These are phyloP conservation scores for Rosa multiflora DNA, from an alignment of 306 rosid species.

Conservation along the genomic window DNA sequence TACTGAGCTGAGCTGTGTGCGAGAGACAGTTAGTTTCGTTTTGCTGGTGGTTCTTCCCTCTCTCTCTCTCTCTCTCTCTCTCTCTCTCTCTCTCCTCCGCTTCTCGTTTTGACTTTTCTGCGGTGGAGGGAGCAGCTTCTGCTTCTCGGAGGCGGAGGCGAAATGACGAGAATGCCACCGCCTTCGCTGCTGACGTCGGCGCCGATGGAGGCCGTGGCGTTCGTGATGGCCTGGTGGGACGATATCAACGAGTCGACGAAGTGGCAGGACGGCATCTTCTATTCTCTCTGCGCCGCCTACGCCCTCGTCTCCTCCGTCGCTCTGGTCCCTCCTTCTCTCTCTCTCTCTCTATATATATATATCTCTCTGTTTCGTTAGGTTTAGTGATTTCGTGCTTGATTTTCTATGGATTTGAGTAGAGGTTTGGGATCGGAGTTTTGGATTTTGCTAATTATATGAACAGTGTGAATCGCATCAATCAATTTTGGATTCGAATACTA, in stretches of 20 bases:
- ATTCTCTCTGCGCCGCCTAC: slow-evolving; percentile 68
- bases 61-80: too few relatives aligned
- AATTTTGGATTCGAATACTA: not conserved
- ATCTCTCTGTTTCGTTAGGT: not conserved
- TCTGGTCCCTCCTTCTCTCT: slow-evolving; percentile 36
- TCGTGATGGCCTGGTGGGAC: slow-evolving; percentile 57
- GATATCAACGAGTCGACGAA: slow-evolving; percentile 44
- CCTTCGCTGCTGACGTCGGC: slow-evolving; percentile 30
- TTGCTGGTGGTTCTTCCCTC: not conserved
- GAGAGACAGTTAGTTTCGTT: not conserved
- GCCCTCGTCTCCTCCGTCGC: slow-evolving; percentile 80
- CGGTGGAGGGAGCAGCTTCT: not conserved
- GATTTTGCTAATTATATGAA: not conserved
- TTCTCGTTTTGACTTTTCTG: slow-evolving; percentile 12
- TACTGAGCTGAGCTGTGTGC: not conserved
- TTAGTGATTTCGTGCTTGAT: not conserved
- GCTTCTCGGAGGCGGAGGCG: slow-evolving; percentile 8
- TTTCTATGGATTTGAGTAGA: not conserved
- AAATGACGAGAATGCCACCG: slow-evolving; percentile 46
- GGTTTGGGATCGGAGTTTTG: slow-evolving; percentile 11
- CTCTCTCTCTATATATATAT: not conserved
- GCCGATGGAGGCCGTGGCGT: slow-evolving; percentile 32
- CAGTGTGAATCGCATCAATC: not conserved
- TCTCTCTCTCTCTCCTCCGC: not conserved
- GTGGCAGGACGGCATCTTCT: slow-evolving; percentile 68